A percentile compares a stretch with the other conserved stretches of the same genome.
Conservation (phyloP, 257 asterid genomes). For the Primulina huaijiensis region DNA sequence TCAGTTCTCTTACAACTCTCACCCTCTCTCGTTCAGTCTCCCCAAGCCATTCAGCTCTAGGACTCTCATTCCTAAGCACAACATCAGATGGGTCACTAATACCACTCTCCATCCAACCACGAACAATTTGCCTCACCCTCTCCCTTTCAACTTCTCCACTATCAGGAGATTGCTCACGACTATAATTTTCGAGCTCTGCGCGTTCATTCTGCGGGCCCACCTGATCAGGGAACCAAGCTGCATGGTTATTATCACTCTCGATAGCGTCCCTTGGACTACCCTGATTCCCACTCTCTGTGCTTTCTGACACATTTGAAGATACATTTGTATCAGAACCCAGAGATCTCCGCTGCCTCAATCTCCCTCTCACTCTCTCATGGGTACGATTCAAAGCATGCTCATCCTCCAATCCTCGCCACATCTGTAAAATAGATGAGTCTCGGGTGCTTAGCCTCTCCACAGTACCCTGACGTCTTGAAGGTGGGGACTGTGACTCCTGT, state of each 20-base stretch:
- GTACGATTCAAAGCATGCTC: slow-evolving; percentile 63
- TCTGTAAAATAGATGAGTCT: slow-evolving; percentile 80
- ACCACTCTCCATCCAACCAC: slow-evolving; percentile 93
- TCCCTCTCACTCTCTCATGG: slow-evolving; percentile 66
- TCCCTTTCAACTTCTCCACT: slow-evolving; percentile 88
- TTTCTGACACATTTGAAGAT: slow-evolving; percentile 48
- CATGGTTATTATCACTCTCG: slow-evolving; percentile 62
- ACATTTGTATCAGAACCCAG: slow-evolving; percentile 48
- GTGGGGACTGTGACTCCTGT: slow-evolving; percentile 81
- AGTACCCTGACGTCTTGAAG: slow-evolving; percentile 67
- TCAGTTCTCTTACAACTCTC: slow-evolving; percentile 84
- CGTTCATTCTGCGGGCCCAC: slow-evolving; percentile 35
- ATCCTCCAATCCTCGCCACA: slow-evolving; percentile 96
- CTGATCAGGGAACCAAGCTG: slow-evolving; percentile 57
- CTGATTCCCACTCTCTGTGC: slow-evolving; percentile 55
- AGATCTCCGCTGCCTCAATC: slow-evolving; percentile 69
- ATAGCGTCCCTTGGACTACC: slow-evolving; percentile 51
- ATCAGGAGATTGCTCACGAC: slow-evolving; percentile 85
- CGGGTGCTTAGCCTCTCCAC: slow-evolving; percentile 73
- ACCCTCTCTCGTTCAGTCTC: slow-evolving; percentile 94
- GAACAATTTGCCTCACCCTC: slow-evolving; percentile 89
- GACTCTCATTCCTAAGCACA: slow-evolving; percentile 47
- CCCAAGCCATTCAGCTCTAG: slow-evolving; percentile 82
- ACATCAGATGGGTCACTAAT: slow-evolving; percentile 57
- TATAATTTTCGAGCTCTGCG: slow-evolving; percentile 28